Evolutionary conservation across 495 filamentous ascomycete genomes (phyloP).

Genomic region (Daldinia loculata): DNA sequence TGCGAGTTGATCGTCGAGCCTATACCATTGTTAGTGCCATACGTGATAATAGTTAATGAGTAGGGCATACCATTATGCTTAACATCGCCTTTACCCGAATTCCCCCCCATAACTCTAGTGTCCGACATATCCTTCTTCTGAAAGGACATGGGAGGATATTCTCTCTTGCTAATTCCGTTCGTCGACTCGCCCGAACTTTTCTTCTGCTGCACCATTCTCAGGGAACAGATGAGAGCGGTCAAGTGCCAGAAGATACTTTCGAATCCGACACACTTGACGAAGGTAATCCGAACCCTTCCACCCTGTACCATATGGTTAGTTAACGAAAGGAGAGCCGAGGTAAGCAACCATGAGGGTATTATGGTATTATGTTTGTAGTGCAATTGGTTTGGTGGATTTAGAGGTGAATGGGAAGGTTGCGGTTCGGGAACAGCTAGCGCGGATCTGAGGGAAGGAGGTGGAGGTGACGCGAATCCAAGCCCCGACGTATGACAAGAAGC

Average conservation of each 20-base stretch:
- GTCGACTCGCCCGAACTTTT: constrained; percentile 54
- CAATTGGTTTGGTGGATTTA: constrained; percentile 41
- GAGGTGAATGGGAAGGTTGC: constrained; percentile 34
- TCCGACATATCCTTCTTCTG: constrained; percentile 80
- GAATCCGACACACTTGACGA: constrained; percentile 76
- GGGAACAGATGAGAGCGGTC: constrained; percentile 68
- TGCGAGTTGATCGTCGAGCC: constrained; percentile 51
- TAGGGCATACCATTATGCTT: constrained; percentile 77
- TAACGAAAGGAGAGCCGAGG: constrained; percentile 9
- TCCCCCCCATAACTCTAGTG: constrained; percentile 65
- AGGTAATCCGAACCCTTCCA: constrained; percentile 69
- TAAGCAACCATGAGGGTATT: constrained; percentile 17
- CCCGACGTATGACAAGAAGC: constrained; percentile 40
- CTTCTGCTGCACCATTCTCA: constrained; percentile 84
- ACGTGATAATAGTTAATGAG: background rate
- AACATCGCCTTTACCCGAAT: constrained; percentile 49
- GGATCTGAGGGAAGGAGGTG: constrained; percentile 41
- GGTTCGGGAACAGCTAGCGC: constrained; percentile 37
- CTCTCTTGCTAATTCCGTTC: constrained; percentile 55
- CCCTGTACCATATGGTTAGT: constrained; percentile 63
- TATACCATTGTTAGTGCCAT: constrained; percentile 16
- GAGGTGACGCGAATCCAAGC: constrained; percentile 42
- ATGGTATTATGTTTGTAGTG: constrained; percentile 6
- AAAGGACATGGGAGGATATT: constrained; percentile 74
- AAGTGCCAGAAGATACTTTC: constrained; percentile 74